Evolutionary conservation across 352 stramenopile genomes (phyloP).

Genomic region (Phytopythium cucurbitacearum): DNA sequence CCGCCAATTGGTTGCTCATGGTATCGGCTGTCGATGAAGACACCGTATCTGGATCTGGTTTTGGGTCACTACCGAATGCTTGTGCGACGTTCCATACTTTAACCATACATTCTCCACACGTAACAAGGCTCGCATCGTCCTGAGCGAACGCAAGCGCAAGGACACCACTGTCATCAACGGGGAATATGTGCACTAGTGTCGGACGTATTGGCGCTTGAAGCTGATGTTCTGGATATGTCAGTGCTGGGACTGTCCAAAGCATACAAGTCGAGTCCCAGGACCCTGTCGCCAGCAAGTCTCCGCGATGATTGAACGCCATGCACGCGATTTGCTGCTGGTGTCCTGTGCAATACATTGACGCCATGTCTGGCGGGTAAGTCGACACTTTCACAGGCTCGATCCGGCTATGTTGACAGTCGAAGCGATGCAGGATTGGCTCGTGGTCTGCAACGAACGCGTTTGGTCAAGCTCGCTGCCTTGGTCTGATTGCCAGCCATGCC

Average conservation of each 20-base stretch:
- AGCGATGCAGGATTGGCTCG: slow-evolving; percentile 12
- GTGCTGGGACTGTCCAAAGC: slow-evolving; percentile 29
- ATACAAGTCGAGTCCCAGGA: slow-evolving; percentile 66
- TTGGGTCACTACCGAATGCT: neutral
- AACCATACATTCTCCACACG: slow-evolving; percentile 33
- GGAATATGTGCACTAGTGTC: slow-evolving; percentile 30
- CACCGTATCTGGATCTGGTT: neutral
- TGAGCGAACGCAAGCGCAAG: slow-evolving; percentile 24
- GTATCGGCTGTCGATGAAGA: neutral
- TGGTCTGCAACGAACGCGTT: slow-evolving; percentile 11
- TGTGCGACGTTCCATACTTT: slow-evolving; percentile 41
- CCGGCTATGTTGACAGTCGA: slow-evolving; percentile 6
- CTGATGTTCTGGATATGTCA: neutral
- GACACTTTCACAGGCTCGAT: slow-evolving; percentile 2
- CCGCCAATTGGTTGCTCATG: slow-evolving; percentile 10
- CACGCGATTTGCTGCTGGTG: slow-evolving; percentile 57
- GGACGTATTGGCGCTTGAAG: slow-evolving; percentile 3
- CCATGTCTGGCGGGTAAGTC: slow-evolving; percentile 9
- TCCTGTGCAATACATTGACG: slow-evolving; percentile 13
- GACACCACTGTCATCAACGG: slow-evolving; percentile 33
- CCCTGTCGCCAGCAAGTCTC: slow-evolving; percentile 30
- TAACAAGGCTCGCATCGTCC: slow-evolving; percentile 35
- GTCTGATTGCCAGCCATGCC: neutral
- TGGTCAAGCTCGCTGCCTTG: no score
- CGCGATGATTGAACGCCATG: slow-evolving; percentile 36